Conservation (phyloP, 805 yeast genomes). For the Yarrowia osloensis region DNA sequence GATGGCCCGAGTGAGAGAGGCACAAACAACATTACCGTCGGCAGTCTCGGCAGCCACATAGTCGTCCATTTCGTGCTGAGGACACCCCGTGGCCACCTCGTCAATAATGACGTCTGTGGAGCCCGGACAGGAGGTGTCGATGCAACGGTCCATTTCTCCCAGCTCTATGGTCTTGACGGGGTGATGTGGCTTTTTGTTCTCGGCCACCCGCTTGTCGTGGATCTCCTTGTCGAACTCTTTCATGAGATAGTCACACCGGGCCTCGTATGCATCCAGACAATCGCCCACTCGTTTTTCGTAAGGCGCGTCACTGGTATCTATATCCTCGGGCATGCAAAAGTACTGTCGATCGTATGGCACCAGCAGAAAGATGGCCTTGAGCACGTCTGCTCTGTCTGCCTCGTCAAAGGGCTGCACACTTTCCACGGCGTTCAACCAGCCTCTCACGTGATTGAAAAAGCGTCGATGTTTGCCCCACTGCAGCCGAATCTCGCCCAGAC, state of each 20-base stretch:
- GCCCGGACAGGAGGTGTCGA: neutral
- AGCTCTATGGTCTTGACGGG: neutral
- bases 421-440: constrained; percentile 20
- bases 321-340: constrained; percentile 26
- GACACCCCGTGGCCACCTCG: constrained; percentile 2
- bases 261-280: constrained; percentile 19
- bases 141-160: constrained; percentile 4
- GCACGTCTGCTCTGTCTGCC: neutral
- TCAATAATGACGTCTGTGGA: neutral
- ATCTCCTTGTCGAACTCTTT: constrained; percentile 14
- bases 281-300: neutral
- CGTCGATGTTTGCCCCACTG: constrained; percentile 29
- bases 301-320: neutral
- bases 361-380: constrained; percentile 14
- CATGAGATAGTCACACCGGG: neutral
- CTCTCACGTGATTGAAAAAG: constrained; percentile 20
- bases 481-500: constrained; percentile 23
- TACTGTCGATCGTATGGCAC: constrained; percentile 19
- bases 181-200: neutral
- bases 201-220: constrained; percentile 3
- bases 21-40: neutral
- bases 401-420: neutral
- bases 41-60: neutral
- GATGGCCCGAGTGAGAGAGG: neutral
- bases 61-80: constrained; percentile 9